phyloP scores from a whole-genome alignment of 495 filamentous ascomycete species.

The Penicillium lividum region DNA sequence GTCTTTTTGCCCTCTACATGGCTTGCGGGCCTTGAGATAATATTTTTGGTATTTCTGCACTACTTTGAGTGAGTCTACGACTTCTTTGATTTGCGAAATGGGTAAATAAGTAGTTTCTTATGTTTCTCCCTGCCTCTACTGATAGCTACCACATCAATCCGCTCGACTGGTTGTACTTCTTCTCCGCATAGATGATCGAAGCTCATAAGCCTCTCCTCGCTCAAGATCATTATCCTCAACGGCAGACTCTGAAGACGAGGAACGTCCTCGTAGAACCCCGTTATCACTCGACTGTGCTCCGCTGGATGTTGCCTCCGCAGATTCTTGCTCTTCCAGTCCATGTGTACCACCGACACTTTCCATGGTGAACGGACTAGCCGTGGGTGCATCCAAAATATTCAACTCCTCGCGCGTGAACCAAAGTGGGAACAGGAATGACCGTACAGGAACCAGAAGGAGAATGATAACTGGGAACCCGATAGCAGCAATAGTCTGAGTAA shows the following conservation, averaged over 20 bases:
- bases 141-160: slow-evolving; percentile 8
- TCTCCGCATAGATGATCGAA: slow-evolving; percentile 30
- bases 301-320: slow-evolving; percentile 14
- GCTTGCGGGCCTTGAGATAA: not conserved
- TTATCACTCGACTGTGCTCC: slow-evolving; percentile 12
- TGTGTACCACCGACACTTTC: slow-evolving; percentile 76
- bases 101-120: too few relatives aligned
- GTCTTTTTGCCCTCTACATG: not conserved
- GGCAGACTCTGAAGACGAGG: slow-evolving; percentile 27
- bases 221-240: slow-evolving; percentile 43
- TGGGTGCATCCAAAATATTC: slow-evolving; percentile 70
- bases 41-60: not conserved
- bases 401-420: slow-evolving; percentile 72
- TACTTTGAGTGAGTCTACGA: not conserved
- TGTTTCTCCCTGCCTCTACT: not conserved
- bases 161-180: slow-evolving; percentile 32
- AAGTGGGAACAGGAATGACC: slow-evolving; percentile 70
- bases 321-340: slow-evolving; percentile 42
- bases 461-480: slow-evolving; percentile 94
- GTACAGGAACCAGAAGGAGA: slow-evolving; percentile 72
- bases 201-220: slow-evolving; percentile 40
- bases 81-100: too few relatives aligned
- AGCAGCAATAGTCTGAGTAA: slow-evolving; percentile 91
- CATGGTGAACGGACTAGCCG: slow-evolving; percentile 83
- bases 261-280: slow-evolving; percentile 22